These are phyloP conservation scores for Pichia nakasei DNA, from an alignment of 805 yeast genomes.

Conservation along the genomic window DNA sequence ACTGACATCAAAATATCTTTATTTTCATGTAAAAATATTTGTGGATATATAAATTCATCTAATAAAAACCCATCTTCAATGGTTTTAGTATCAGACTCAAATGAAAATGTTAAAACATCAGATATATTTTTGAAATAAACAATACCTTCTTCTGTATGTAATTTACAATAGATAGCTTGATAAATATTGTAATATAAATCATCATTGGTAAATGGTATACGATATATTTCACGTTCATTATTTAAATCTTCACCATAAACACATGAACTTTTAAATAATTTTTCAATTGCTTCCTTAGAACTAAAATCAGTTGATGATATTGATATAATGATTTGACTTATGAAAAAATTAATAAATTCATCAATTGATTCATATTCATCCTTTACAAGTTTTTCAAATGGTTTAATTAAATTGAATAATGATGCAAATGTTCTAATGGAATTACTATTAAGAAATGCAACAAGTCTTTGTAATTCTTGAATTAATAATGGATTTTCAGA, in stretches of 20 bases:
- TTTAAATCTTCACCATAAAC: conserved; percentile 9
- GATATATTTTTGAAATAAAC: conserved; percentile 14
- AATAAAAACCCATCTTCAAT: conserved; percentile 24
- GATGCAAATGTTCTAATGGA: conserved; percentile 34
- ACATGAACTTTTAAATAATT: conserved; percentile 11
- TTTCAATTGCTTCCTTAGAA: conserved; percentile 9
- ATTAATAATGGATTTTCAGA: conserved; percentile 20
- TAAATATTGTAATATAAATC: conserved; percentile 24
- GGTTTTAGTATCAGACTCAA: conserved; percentile 24
- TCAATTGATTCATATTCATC: conserved; percentile 23
- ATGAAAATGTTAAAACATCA: conserved; percentile 28
- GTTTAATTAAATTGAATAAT: conserved; percentile 23
- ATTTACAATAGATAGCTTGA: conserved; percentile 16
- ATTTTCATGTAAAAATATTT: conserved; percentile 28
- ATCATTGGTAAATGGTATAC: conserved; percentile 29
- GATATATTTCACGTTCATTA: conserved; percentile 13
- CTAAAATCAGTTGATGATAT: conserved; percentile 13
- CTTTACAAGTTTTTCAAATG: conserved; percentile 21
- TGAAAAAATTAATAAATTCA: conserved; percentile 21
- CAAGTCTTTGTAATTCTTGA: conserved; percentile 31
- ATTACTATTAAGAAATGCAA: conserved; percentile 29
- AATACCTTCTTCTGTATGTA: background rate
- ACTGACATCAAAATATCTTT: conserved; percentile 16
- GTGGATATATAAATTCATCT: conserved; percentile 30
- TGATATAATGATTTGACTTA: conserved; percentile 14